Evolutionary conservation across 805 yeast species (phyloP).

Genomic region (Millerago galiae): DNA sequence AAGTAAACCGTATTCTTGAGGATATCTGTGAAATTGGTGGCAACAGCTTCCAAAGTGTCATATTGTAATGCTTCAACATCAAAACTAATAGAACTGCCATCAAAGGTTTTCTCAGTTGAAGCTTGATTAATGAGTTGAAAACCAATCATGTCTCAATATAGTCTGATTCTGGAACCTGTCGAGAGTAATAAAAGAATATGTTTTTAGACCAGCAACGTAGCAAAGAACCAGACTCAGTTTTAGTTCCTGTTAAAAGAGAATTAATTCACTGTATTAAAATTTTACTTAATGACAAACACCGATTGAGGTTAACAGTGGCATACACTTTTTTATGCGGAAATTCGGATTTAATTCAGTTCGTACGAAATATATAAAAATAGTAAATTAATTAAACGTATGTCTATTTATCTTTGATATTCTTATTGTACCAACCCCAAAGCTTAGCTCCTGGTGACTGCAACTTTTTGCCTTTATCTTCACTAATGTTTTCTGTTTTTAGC

Average conservation of each 20-base stretch:
- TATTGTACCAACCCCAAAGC: slow-evolving; percentile 11
- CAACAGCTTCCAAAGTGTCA: neutral
- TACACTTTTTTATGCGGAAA: neutral
- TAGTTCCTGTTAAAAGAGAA: too few relatives aligned
- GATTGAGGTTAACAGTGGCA: too few relatives aligned
- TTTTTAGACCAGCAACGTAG: too few relatives aligned
- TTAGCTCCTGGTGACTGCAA: slow-evolving; percentile 1
- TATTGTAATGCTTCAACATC: neutral
- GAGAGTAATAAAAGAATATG: too few relatives aligned
- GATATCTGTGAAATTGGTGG: neutral
- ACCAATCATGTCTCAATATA: neutral
- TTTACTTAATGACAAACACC: too few relatives aligned
- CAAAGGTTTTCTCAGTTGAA: too few relatives aligned
- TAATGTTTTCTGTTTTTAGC: neutral
- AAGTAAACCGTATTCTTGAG: slow-evolving; percentile 1
- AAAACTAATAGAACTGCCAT: neutral
- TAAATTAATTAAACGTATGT: neutral
- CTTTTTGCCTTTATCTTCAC: slow-evolving; percentile 1
- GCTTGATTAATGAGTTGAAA: neutral
- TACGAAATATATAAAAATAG: neutral
- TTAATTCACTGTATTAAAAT: too few relatives aligned
- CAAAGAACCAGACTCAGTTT: too few relatives aligned
- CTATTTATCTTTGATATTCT: slow-evolving; percentile 8
- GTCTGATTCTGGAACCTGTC: too few relatives aligned
- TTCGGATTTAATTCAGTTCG: neutral